These are phyloP conservation scores for Dactylellina drechsleri DNA, from an alignment of 2,329 filamentous ascomycete genomes.

Conservation along the genomic window DNA sequence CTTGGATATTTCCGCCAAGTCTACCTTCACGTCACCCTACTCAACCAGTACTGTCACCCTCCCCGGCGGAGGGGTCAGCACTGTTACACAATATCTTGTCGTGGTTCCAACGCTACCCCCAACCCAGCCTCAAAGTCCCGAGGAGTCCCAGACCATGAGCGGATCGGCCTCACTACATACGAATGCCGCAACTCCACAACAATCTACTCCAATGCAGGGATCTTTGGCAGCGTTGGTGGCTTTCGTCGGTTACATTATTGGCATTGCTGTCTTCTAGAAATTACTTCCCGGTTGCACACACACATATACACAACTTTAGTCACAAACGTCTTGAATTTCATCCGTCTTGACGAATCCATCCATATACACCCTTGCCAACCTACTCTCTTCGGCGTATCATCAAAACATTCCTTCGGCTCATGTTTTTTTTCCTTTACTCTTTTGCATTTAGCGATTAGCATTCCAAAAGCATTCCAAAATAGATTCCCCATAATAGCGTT, in stretches of 20 bases:
- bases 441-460: slow-evolving; percentile 35
- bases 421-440: slow-evolving; percentile 8
- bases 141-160: slow-evolving; percentile 30
- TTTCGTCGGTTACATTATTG: slow-evolving; percentile 33
- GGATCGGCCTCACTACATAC: slow-evolving; percentile 41
- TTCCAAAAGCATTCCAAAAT: slow-evolving; percentile 19
- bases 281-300: background rate
- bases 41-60: slow-evolving; percentile 46
- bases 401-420: background rate
- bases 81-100: slow-evolving; percentile 38
- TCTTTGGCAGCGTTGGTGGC: slow-evolving; percentile 35
- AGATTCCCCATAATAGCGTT: slow-evolving; percentile 18
- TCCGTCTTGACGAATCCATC: too few relatives aligned
- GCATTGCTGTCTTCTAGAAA: slow-evolving; percentile 27
- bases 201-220: slow-evolving; percentile 9
- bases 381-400: too few relatives aligned
- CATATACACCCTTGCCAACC: too few relatives aligned
- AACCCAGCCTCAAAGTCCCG: slow-evolving; percentile 12
- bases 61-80: slow-evolving; percentile 35
- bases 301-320: background rate
- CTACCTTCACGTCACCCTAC: slow-evolving; percentile 31
- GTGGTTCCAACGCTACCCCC: slow-evolving; percentile 37
- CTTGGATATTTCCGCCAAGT: slow-evolving; percentile 33
- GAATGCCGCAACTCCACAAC: slow-evolving; percentile 20
- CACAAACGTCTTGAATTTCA: background rate